phyloP scores from a whole-genome alignment of 2,329 filamentous ascomycete species.

The Reticulascus tulasneorum region DNA sequence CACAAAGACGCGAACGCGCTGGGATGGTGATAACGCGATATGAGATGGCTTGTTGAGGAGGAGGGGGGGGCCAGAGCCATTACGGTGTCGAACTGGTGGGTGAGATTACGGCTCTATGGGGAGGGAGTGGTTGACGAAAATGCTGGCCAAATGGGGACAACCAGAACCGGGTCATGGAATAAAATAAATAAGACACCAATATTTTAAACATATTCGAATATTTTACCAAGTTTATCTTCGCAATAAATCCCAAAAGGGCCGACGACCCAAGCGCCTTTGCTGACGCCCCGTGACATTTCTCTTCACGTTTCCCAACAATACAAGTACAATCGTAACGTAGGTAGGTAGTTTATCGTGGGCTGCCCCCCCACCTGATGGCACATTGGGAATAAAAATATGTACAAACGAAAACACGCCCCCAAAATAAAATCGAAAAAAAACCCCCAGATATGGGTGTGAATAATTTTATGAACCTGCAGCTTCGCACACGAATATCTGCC shows the following conservation, averaged over 20 bases:
- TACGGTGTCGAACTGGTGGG: no score
- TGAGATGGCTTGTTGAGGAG: no score
- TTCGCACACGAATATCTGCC: no score
- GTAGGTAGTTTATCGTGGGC: slow-evolving; percentile 3
- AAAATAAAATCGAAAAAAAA: slow-evolving; percentile 2
- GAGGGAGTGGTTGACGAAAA: no score
- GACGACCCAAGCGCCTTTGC: not conserved
- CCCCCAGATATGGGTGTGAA: not conserved
- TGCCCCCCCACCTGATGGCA: slow-evolving; percentile 5
- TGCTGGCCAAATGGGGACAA: no score
- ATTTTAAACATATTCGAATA: not conserved
- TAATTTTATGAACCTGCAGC: no score
- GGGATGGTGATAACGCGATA: no score
- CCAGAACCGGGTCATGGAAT: not conserved
- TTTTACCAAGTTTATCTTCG: not conserved
- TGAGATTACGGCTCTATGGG: no score
- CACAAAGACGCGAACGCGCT: no score
- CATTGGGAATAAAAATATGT: not conserved
- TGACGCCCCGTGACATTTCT: slow-evolving; percentile 2
- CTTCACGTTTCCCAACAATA: not conserved
- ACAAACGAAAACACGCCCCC: not conserved
- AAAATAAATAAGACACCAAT: not conserved
- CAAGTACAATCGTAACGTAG: not conserved
- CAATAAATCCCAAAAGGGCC: not conserved
- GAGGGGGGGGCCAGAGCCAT: no score